Conservation (phyloP, 805 yeast genomes). For the Teunomyces gatunensis region DNA sequence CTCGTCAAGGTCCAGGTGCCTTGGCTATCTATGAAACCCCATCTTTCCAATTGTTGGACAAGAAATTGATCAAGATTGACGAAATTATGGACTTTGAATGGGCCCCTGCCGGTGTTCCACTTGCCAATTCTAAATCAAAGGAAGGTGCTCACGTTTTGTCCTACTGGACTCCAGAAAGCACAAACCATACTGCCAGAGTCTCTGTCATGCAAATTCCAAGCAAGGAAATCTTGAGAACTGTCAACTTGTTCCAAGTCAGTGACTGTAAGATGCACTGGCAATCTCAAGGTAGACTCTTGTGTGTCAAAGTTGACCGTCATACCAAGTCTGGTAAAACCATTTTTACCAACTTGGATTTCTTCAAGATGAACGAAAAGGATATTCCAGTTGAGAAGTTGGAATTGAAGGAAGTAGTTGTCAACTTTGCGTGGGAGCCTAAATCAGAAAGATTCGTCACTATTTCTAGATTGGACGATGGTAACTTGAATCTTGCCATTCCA, state of each 20-base stretch:
- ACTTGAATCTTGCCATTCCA: slow-evolving; percentile 60
- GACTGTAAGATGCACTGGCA: slow-evolving; percentile 95
- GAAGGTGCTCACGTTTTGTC: slow-evolving; percentile 68
- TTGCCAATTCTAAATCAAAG: slow-evolving; percentile 53
- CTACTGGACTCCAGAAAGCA: slow-evolving; percentile 95
- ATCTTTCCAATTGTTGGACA: slow-evolving; percentile 77
- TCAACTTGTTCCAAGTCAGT: slow-evolving; percentile 91
- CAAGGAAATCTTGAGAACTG: slow-evolving; percentile 79
- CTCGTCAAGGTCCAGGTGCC: slow-evolving; percentile 91
- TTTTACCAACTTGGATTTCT: slow-evolving; percentile 88
- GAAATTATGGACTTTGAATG: slow-evolving; percentile 90
- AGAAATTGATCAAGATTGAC: slow-evolving; percentile 77
- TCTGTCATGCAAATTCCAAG: slow-evolving; percentile 85
- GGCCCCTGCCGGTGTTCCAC: slow-evolving; percentile 83
- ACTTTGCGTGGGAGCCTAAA: slow-evolving; percentile 95
- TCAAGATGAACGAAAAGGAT: slow-evolving; percentile 82
- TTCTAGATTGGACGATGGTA: slow-evolving; percentile 57
- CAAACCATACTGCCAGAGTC: slow-evolving; percentile 93
- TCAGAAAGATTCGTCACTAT: slow-evolving; percentile 84
- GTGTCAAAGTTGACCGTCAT: slow-evolving; percentile 96
- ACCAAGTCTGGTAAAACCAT: slow-evolving; percentile 91
- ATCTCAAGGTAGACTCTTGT: slow-evolving; percentile 73
- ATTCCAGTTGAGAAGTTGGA: slow-evolving; percentile 95
- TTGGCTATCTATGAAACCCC: slow-evolving; percentile 84
- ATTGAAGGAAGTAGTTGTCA: slow-evolving; percentile 80